Evolutionary conservation across 352 stramenopile genomes (phyloP).

Genomic region (Pythium grandisporangium): DNA sequence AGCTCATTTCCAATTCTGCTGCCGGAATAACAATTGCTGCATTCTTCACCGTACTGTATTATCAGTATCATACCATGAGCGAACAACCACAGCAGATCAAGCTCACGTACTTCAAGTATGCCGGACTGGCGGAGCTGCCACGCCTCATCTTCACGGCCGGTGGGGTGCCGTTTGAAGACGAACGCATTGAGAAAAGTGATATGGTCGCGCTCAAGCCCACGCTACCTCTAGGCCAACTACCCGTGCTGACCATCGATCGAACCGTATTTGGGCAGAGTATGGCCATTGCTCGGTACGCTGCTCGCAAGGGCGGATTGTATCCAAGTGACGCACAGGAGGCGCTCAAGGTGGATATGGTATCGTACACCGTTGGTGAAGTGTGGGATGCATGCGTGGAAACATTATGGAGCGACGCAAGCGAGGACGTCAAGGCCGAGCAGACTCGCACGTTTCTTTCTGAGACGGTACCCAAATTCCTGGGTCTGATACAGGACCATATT

Average conservation of each 20-base stretch:
- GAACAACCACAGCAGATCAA: no score
- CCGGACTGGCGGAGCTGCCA: slow-evolving; percentile 43
- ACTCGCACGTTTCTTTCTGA: slow-evolving; percentile 29
- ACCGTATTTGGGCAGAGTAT: slow-evolving; percentile 45
- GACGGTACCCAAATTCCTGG: slow-evolving; percentile 23
- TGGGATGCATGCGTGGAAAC: slow-evolving; percentile 14
- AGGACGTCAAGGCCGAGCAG: slow-evolving; percentile 29
- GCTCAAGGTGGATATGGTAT: slow-evolving; percentile 44
- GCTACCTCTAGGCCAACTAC: slow-evolving; percentile 43
- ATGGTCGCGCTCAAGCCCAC: slow-evolving; percentile 42
- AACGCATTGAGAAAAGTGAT: slow-evolving; percentile 27
- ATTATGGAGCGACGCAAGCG: slow-evolving; percentile 22
- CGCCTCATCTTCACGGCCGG: slow-evolving; percentile 46
- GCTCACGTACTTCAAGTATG: slow-evolving; percentile 62
- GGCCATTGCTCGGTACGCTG: slow-evolving; percentile 47
- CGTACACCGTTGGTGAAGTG: slow-evolving; percentile 33
- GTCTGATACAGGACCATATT: slow-evolving; percentile 30
- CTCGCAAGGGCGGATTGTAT: slow-evolving; percentile 45
- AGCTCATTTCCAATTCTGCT: no score
- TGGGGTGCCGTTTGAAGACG: slow-evolving; percentile 53
- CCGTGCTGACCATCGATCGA: slow-evolving; percentile 34
- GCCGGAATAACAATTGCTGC: no score
- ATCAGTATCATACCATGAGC: no score
- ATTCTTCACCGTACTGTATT: no score
- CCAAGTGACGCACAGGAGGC: slow-evolving; percentile 34